Conservation (phyloP, 2,329 filamentous ascomycete genomes). For the Fusarium equiseti region DNA sequence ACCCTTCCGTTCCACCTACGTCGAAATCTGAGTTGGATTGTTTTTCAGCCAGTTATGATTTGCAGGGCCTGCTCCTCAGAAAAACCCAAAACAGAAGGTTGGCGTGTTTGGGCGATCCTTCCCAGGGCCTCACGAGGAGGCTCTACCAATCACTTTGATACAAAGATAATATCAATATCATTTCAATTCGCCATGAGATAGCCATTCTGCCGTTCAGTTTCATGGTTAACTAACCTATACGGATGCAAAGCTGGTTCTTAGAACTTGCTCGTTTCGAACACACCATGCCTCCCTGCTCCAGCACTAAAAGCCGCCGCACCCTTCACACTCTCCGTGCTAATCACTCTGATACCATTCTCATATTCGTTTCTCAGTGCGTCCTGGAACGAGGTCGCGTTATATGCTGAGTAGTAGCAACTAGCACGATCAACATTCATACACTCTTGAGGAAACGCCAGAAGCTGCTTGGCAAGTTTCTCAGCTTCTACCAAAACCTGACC, state of each 20-base stretch:
- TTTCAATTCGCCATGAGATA: neutral
- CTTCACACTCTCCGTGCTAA: constrained; percentile 5
- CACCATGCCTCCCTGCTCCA: constrained; percentile 4
- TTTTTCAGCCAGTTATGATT: too few species aligned
- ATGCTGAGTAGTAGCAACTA: constrained; percentile 11
- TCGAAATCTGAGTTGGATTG: too few species aligned
- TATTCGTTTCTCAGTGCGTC: constrained; percentile 27
- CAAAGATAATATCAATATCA: neutral
- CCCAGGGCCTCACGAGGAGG: too few species aligned
- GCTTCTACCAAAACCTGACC: constrained; percentile 14
- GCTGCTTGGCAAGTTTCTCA: constrained; percentile 22
- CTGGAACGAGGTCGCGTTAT: constrained; percentile 6
- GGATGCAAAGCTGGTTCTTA: neutral
- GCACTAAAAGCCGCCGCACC: constrained; percentile 6
- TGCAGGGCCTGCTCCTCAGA: too few species aligned
- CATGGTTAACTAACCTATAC: neutral
- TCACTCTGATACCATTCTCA: constrained; percentile 11
- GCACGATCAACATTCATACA: constrained; percentile 15
- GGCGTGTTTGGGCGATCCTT: too few species aligned
- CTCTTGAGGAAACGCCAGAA: constrained; percentile 8
- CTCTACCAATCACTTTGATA: neutral
- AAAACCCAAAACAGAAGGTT: too few species aligned
- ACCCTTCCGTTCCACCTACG: too few species aligned
- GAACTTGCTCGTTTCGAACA: constrained; percentile 6
- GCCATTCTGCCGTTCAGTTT: neutral